Evolutionary conservation across 345 rosid species (phyloP).

Genomic region (Geranium rotundifolium): DNA sequence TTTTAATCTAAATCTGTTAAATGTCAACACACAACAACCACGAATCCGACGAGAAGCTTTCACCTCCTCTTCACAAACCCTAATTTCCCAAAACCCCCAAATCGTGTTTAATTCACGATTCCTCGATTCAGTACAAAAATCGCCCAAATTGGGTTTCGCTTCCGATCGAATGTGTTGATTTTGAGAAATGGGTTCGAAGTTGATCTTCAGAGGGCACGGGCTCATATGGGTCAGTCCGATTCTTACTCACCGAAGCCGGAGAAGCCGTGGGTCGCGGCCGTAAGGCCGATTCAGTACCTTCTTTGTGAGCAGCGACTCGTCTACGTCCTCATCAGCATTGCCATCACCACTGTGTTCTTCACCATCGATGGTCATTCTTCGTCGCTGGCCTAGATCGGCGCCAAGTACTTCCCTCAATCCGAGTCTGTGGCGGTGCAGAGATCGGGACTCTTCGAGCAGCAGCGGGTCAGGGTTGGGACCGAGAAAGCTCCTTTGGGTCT

Average conservation of each 20-base stretch:
- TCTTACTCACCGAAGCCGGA: slow-evolving; percentile 57
- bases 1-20: no score
- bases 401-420: slow-evolving; percentile 17
- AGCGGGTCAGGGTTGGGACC: slow-evolving; percentile 16
- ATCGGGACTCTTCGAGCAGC: no score
- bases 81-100: background rate
- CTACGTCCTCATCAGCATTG: slow-evolving; percentile 77
- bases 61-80: background rate
- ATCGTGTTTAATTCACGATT: no score
- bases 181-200: slow-evolving; percentile 54
- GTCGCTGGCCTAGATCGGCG: background rate
- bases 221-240: slow-evolving; percentile 28
- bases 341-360: slow-evolving; percentile 64
- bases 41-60: no score
- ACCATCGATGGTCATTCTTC: slow-evolving; percentile 36
- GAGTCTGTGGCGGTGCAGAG: slow-evolving; percentile 12
- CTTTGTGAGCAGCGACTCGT: slow-evolving; percentile 90
- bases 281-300: slow-evolving; percentile 60
- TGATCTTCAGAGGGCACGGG: slow-evolving; percentile 68
- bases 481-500: no score
- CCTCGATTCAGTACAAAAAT: no score
- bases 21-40: no score
- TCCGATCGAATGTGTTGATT: background rate
- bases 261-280: slow-evolving; percentile 58
- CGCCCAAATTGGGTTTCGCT: no score